Evolutionary conservation across 345 rosid species (phyloP).

Genomic region (Eucalyptus erythrocorys): DNA sequence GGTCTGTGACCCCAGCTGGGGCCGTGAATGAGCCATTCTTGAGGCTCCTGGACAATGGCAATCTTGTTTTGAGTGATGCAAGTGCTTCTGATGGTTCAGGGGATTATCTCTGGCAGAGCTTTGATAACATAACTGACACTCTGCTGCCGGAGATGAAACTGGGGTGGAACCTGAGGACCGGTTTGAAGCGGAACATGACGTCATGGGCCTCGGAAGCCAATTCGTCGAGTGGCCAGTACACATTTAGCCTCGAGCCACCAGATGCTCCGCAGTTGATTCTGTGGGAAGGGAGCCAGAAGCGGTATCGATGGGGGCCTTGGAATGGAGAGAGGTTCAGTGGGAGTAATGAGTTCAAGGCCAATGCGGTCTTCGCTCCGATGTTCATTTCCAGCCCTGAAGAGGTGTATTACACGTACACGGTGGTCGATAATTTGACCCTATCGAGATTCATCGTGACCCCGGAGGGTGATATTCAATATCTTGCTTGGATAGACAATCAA

Average conservation of each 20-base stretch:
- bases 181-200: conserved; percentile 3
- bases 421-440: background rate
- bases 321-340: conserved; percentile 13
- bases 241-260: conserved; percentile 1
- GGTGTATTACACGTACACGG: conserved; percentile 1
- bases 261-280: conserved; percentile 14
- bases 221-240: background rate
- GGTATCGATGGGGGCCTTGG: conserved; percentile 21
- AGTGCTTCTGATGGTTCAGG: background rate
- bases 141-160: conserved; percentile 21
- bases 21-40: background rate
- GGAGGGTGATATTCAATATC: conserved; percentile 4
- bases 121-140: conserved; percentile 11
- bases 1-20: background rate
- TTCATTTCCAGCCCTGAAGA: conserved; percentile 4
- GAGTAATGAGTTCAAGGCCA: conserved; percentile 1
- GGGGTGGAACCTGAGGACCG: conserved; percentile 14
- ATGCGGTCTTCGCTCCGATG: background rate
- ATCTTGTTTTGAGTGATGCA: conserved; percentile 5
- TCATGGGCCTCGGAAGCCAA: conserved; percentile 7
- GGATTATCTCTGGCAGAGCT: conserved; percentile 15
- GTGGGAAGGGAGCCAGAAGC: conserved; percentile 1
- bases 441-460: conserved; percentile 5
- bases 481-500: background rate
- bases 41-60: conserved; percentile 16